Percentiles rank a stretch among this genome's conserved stretches.
phyloP scores from a whole-genome alignment of 1,284 basidiomycete species.

The Malassezia dermatis region DNA sequence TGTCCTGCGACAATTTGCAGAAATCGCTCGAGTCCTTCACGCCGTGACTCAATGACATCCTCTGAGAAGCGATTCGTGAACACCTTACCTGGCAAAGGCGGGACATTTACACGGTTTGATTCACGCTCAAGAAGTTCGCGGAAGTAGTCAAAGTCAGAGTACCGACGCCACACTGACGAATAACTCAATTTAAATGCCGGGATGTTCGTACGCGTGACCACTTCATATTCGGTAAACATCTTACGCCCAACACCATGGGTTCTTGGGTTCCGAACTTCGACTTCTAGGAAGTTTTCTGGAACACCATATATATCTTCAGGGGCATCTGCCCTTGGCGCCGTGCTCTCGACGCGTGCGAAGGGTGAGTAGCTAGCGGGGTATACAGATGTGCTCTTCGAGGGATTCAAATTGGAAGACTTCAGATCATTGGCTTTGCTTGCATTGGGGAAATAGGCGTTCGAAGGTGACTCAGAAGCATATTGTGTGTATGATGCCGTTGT shows the following conservation, averaged over 20 bases:
- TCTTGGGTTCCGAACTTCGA: constrained; percentile 91
- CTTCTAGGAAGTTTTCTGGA: constrained; percentile 87
- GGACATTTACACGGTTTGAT: constrained; percentile 91
- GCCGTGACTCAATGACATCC: constrained; percentile 82
- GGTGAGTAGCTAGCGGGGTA: constrained; percentile 36
- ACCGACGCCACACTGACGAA: constrained; percentile 83
- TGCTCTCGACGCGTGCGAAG: constrained; percentile 42
- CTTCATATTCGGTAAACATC: constrained; percentile 99
- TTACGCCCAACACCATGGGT: constrained; percentile 72
- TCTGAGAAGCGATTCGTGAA: constrained; percentile 70
- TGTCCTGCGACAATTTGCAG: constrained; percentile 93
- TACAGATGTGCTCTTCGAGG: constrained; percentile 6
- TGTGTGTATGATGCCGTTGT: not conserved
- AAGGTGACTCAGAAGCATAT: not conserved
- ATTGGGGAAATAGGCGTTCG: not conserved
- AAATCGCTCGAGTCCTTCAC: constrained; percentile 90
- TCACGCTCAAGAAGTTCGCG: constrained; percentile 94
- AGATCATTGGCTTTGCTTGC: not conserved
- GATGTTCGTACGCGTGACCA: constrained; percentile 96
- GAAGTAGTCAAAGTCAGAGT: constrained; percentile 98
- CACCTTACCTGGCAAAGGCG: constrained; percentile 80
- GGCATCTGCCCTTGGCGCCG: constrained; percentile 25
- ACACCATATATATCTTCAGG: constrained; percentile 89
- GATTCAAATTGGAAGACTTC: not conserved
- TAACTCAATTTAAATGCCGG: constrained; percentile 95